Evolutionary conservation across 441 rosid genomes (phyloP).

Genomic region (Adansonia madagascariensis): DNA sequence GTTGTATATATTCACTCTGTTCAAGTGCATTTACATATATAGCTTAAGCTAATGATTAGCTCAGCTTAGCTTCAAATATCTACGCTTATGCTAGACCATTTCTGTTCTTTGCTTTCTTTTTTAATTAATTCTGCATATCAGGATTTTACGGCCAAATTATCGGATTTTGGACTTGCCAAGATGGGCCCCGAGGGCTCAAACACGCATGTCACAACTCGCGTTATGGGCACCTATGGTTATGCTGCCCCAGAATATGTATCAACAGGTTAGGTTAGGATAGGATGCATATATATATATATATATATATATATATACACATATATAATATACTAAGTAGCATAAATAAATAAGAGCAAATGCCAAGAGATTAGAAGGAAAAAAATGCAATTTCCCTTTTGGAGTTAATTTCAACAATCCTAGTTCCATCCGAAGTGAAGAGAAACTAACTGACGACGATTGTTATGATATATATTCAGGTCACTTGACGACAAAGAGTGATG

Average conservation of each 20-base stretch:
- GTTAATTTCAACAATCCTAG: not conserved
- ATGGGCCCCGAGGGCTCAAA: conserved; percentile 80
- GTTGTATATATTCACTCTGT: not conserved
- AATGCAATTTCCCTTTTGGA: too few relatives aligned
- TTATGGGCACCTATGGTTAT: conserved; percentile 77
- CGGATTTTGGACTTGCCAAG: conserved; percentile 72
- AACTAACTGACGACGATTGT: not conserved
- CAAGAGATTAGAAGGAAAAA: not conserved
- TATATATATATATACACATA: too few relatives aligned
- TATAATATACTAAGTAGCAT: not conserved
- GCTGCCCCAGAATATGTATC: conserved; percentile 78
- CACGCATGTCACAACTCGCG: conserved; percentile 72
- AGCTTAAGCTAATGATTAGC: not conserved
- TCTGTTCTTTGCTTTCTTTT: not conserved
- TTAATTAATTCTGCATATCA: conserved; percentile 20
- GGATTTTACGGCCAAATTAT: conserved; percentile 70
- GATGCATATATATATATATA: not conserved
- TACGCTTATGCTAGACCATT: not conserved
- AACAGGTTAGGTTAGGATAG: conserved; percentile 56
- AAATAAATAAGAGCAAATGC: not conserved
- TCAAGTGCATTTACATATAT: not conserved
- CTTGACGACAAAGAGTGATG: conserved; percentile 65
- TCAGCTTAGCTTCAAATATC: not conserved
- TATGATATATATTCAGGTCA: conserved; percentile 47
- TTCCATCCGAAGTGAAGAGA: not conserved